Evolutionary conservation across 2,329 filamentous ascomycete species (phyloP), one percentile per base, ranked within the genome.

Genomic region (Eurotiales sp.): DNA sequence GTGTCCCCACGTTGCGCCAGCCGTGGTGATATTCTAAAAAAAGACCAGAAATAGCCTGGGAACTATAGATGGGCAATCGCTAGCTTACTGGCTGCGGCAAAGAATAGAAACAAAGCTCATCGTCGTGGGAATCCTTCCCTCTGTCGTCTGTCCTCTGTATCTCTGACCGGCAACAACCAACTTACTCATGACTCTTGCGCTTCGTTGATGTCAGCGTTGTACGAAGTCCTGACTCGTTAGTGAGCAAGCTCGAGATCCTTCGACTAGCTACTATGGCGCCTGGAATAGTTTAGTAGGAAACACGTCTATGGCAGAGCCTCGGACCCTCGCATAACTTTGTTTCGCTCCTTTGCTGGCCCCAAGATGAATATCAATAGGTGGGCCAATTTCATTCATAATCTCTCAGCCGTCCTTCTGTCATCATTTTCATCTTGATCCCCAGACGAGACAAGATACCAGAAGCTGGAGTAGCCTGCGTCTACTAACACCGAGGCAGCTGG

Each of bases 331-430:
- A 64, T 55, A n/a, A n/a, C n/a, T n/a, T n/a, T n/a, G n/a, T n/a
- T n/a, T n/a, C n/a, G n/a, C n/a, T n/a, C 54, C 52, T 59, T 57
- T 54, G 59, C 56, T 61, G 46, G 21, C 17, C 19, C 36, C 47
- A 50, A 43, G 19, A 50, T 50, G 47, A 66, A 55, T 64, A 70
- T 70, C 64, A 70, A 70, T 64, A 69, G 65, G 67, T 70, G 58
- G 55, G 63, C 56, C 48, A 46, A 45, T 51, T 57, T 56, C 55
- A 36, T 50, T 50, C 42, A 50, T 29, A 50, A 34, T 43, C 15
- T 22, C 29, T 25, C 37, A 15, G 22, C 39, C n/a, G 14, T 21
- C 41, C 37, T 36, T 36, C 32, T 42, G 21, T 12, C 15, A 14
- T 43, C 10, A 22, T 27, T 15, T 21, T 25, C 8, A 15, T 19